Evolutionary conservation across 441 rosid species (phyloP), one percentile per base, ranked within the genome.

Genomic region (Macaranga tanarius): DNA sequence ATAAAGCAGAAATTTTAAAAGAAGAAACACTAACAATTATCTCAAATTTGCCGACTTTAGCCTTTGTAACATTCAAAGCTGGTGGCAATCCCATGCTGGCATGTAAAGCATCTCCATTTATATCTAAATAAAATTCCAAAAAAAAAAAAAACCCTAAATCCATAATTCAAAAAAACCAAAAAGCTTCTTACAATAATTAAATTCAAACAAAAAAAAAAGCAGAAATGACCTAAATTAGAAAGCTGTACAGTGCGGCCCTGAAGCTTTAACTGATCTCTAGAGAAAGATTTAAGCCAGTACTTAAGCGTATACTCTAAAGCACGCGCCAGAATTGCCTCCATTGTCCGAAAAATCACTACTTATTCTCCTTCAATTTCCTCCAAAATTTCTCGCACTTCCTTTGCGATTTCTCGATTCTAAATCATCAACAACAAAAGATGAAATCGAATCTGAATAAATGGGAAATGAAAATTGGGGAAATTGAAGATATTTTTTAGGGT

Each of bases 31-130:
- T 70, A 50, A 95, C 99, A 79, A 85, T 87, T 71, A 95, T 93
- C 72, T 86, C 92, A 81, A 95, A 79, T 79, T 88, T 92, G 13
- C 92, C 96, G 47, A 95, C 96, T 90, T 85, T 93, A 0, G 99
- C 99, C 48, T 87, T 88, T 11, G 98, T 84, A 2, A 95, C 99
- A 73, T 84, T 86, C 83, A 95, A 79, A 7, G 99, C 98, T 5
- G 95, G 98, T 10, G 99, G 99, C 88, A 95, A 82, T 76, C 99
- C 99, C 92, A 95, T 90, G 77, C 99, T 95, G 19, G 99, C 97
- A 71, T 95, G 99, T 82, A 95, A 76, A 68, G 97, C 99, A 52
- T 92, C 98, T 65, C 99, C 99, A 84, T 91, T 92, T 56, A 95
- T 90, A 78, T 95, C 99, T 95, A 73, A n/a, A 60, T n/a, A 5